Base-by-base conservation (phyloP, 2,329 filamentous ascomycete genomes). In the Stagonosporopsis vannaccii region DNA sequence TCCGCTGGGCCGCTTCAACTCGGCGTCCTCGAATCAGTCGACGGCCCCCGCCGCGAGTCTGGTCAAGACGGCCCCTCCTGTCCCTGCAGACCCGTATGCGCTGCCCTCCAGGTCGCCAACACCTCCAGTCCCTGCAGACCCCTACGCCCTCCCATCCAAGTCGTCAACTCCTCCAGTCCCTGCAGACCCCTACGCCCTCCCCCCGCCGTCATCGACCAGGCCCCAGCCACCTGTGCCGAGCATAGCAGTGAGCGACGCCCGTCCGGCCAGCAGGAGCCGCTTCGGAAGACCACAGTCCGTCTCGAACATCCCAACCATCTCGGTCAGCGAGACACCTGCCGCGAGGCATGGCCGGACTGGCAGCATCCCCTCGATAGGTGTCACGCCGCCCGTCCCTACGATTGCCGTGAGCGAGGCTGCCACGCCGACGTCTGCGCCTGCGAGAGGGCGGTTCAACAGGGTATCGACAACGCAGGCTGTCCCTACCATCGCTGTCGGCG, bases 21-120 rank as follows among this genome's bases (percentile, higher is more conserved):
- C 66, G 19, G 48, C 62, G 32, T 56, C 65, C 46, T 58, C 59
- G 22, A 36, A 57, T 30, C 35, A 43, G 11, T 47, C 51, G 6
- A 35, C 67, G 30, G 55, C 70, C 12, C 59, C 75, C 57, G 75
- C 76, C n/a, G n/a, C n/a, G n/a, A n/a, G n/a, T n/a, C n/a, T n/a
- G n/a, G n/a, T n/a, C n/a, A n/a, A n/a, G n/a, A n/a, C n/a, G n/a
- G n/a, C n/a, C n/a, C n/a, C n/a, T n/a, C n/a, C n/a, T n/a, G n/a
- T n/a, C n/a, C n/a, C n/a, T 19, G 6, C 47, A 0, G 53, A 56
- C 19, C 53, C 53, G 2, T 56, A 56, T 15, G 53, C 53, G 17
- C 37, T 69, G 45, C 65, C 67, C 13, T 11, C 47, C 7, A 44
- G 33, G 26, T 44, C 41, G 4, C 4, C 26, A 15, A 33, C 17